Evolutionary conservation across 192 early-diverging fungal species (phyloP), one percentile per base, ranked within the genome.

Genomic region (Backusella tarrabulga): DNA sequence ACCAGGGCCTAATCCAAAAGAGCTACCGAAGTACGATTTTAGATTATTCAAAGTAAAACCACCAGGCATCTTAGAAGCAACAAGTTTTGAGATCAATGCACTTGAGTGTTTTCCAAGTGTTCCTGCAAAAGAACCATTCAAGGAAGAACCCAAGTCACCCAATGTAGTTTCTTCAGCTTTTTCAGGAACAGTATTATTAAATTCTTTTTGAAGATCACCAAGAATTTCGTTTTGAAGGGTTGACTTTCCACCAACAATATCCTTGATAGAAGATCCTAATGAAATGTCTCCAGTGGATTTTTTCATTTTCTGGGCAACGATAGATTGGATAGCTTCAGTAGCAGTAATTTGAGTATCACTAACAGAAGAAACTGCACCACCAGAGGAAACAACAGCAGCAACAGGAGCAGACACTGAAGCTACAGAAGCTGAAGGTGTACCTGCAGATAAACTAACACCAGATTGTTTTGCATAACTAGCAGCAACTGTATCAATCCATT

Each of bases 161-260:
- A 98, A 85, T 7, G 95, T 92, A 34, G 92, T 87, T 83, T 98
- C 97, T 76, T 98, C 97, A 68, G 94, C 88, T 85, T 96, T 97
- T 73, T 98, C 97, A 40, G 95, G 93, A 50, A 94, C 85, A 72
- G 85, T 88, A 67, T 87, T 90, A 42, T 90, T 90, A 84, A 97
- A 97, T 83, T 98, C 97, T 79, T 95, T 95, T 74, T 93, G 94
- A 56, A 98, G 82, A 81, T 98, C 97, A 82, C 97, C 97, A 68
- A 97, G 85, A 56, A 98, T 95, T 79, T 98, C 97, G 85, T 98
- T 98, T 81, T 98, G 96, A 34, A 98, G 87, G 23, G 97, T 98
- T 19, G 94, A 95, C 83, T 98, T 98, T 77, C 97, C 97, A 36
- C 93, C 96, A 42, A 97, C 96, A 41, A 98, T 90, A 73, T 98